Percentiles rank a stretch among this genome's conserved stretches.
These are phyloP conservation scores for Mortierella polycephala DNA, from an alignment of 371 early-diverging fungal species.

Conservation along the genomic window DNA sequence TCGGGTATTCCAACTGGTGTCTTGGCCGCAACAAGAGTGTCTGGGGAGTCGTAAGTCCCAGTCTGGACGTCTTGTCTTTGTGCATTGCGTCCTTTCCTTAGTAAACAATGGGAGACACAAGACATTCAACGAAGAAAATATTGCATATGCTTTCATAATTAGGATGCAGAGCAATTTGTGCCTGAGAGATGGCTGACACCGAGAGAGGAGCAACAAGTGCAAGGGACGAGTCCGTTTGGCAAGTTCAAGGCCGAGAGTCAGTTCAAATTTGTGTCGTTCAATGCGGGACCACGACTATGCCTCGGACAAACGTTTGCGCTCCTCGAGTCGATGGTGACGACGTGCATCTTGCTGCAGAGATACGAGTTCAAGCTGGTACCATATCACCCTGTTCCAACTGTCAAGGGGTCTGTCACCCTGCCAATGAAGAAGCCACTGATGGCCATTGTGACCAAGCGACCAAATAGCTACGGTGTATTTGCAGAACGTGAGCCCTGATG, in stretches of 20 bases:
- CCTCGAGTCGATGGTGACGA: constrained; percentile 63
- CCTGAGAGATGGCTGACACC: constrained; percentile 70
- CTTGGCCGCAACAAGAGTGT: constrained; percentile 60
- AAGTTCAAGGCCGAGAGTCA: constrained; percentile 29
- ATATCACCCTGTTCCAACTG: constrained; percentile 55
- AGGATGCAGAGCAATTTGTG: constrained; percentile 65
- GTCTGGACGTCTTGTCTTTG: too few relatives aligned
- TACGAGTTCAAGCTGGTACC: constrained; percentile 59
- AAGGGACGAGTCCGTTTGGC: constrained; percentile 33
- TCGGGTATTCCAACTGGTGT: constrained; percentile 59
- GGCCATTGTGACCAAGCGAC: constrained; percentile 41
- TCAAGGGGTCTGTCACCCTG: constrained; percentile 58
- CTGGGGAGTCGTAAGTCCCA: constrained; percentile 57
- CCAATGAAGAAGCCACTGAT: constrained; percentile 66
- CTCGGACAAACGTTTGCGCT: constrained; percentile 69
- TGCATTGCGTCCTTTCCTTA: too few relatives aligned
- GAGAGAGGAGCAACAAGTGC: neutral
- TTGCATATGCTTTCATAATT: neutral
- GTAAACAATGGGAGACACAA: too few relatives aligned
- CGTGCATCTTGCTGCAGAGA: constrained; percentile 55
- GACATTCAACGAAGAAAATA: too few relatives aligned
- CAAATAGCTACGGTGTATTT: too few relatives aligned
- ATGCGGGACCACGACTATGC: constrained; percentile 79
- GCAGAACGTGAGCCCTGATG: too few relatives aligned
- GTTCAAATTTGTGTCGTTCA: constrained; percentile 59